Conservation (phyloP, 129 eudicot genomes). For the Solidago caesia region DNA sequence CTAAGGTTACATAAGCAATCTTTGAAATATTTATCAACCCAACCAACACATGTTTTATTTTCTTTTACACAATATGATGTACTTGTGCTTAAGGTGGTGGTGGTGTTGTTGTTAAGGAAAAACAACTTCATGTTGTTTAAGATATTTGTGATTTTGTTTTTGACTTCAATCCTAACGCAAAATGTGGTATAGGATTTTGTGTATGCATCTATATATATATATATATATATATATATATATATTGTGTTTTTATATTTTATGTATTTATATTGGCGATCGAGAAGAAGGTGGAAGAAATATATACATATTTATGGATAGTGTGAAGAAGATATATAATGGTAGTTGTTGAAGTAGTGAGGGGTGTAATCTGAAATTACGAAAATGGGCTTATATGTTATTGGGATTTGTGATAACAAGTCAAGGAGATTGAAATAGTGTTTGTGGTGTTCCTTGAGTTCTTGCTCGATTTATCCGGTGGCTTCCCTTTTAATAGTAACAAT, state of each 20-base stretch:
- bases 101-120: slow-evolving; percentile 2
- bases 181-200: slow-evolving; percentile 31
- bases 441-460: slow-evolving; percentile 22
- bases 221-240: neutral
- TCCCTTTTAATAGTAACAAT: slow-evolving; percentile 18
- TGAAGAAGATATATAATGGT: slow-evolving; percentile 22
- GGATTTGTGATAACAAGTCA: slow-evolving; percentile 14
- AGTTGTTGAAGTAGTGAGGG: slow-evolving; percentile 20
- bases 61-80: slow-evolving; percentile 62
- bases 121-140: slow-evolving; percentile 33
- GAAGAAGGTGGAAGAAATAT: slow-evolving; percentile 5
- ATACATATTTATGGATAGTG: slow-evolving; percentile 7
- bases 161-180: slow-evolving; percentile 23
- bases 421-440: slow-evolving; percentile 2
- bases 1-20: slow-evolving; percentile 73
- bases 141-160: neutral
- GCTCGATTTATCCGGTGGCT: slow-evolving; percentile 15
- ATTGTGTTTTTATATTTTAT: neutral
- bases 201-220: neutral
- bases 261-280: neutral
- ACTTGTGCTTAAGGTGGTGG: slow-evolving; percentile 16
- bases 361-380: slow-evolving; percentile 17
- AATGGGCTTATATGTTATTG: slow-evolving; percentile 11
- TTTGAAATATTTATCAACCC: slow-evolving; percentile 75
- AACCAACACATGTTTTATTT: slow-evolving; percentile 63